phyloP scores from a whole-genome alignment of 345 rosid species.

The Brassica cretica region DNA sequence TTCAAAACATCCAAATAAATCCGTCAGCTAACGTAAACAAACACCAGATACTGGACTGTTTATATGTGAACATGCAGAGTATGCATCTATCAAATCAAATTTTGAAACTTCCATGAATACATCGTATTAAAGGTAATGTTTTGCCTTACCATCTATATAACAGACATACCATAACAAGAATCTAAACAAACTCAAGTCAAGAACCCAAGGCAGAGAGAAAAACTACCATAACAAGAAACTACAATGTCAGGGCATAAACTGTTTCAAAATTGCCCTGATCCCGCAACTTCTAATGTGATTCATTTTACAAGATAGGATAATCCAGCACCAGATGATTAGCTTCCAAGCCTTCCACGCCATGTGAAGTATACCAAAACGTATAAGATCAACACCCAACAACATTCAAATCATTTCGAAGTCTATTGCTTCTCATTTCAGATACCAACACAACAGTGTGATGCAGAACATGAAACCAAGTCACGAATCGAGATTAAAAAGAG shows the following conservation, averaged over 20 bases:
- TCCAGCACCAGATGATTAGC: background rate
- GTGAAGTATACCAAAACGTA: background rate
- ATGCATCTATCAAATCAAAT: background rate
- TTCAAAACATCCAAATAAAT: background rate
- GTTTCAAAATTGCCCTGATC: background rate
- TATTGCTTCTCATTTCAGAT: too few species aligned
- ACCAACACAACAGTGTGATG: background rate
- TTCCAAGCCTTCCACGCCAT: background rate
- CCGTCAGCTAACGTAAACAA: background rate
- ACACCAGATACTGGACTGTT: background rate
- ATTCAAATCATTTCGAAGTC: too few species aligned
- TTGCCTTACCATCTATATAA: background rate
- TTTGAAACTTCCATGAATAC: background rate
- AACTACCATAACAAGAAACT: background rate
- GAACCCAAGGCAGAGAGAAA: background rate
- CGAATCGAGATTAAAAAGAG: background rate
- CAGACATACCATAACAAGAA: background rate
- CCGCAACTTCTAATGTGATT: background rate
- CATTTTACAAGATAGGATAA: background rate
- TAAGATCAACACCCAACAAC: background rate
- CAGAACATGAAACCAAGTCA: slow-evolving; percentile 2
- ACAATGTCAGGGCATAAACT: background rate
- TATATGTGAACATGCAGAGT: background rate
- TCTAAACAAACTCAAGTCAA: background rate
- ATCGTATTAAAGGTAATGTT: background rate